Percentiles rank a stretch among this genome's conserved stretches.
phyloP scores from a whole-genome alignment of 2,329 filamentous ascomycete genomes.

The Fusarium dlaminii region DNA sequence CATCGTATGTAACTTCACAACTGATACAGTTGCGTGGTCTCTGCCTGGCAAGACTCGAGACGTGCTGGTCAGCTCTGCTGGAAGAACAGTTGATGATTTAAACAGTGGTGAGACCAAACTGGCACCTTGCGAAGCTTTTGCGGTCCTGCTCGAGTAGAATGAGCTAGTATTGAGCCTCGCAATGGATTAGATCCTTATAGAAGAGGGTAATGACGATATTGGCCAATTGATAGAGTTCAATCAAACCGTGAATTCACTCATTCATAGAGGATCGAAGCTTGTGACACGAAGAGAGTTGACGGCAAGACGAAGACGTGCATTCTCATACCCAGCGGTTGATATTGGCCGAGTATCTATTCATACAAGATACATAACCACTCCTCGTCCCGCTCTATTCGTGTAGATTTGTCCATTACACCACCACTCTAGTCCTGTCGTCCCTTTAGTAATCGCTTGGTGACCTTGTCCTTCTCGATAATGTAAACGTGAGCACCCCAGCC shows the following conservation, averaged over 20 bases:
- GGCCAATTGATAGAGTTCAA: background rate
- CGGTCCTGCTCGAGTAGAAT: constrained; percentile 43
- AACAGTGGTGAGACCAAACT: constrained; percentile 42
- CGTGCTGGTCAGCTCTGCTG: constrained; percentile 48
- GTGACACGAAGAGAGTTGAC: background rate
- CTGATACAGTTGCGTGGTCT: constrained; percentile 46
- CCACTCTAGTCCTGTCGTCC: constrained; percentile 84
- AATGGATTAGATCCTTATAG: constrained; percentile 47
- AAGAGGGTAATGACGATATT: background rate
- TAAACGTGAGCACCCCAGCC: constrained; percentile 99
- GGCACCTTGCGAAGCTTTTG: constrained; percentile 51
- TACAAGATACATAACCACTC: constrained; percentile 45
- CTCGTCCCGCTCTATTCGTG: constrained; percentile 20
- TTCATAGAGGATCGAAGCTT: background rate
- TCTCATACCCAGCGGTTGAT: constrained; percentile 41
- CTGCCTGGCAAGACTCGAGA: constrained; percentile 43
- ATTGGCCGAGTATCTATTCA: constrained; percentile 47
- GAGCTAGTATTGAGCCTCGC: background rate
- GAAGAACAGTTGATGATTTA: constrained; percentile 44
- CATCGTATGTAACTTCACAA: constrained; percentile 52
- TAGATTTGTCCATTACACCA: constrained; percentile 23
- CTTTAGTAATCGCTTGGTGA: constrained; percentile 98
- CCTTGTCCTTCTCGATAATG: constrained; percentile 99
- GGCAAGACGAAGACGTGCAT: constrained; percentile 27
- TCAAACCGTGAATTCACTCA: background rate